Conservation (phyloP, 306 rosid genomes). For the Prosopis cineraria region DNA sequence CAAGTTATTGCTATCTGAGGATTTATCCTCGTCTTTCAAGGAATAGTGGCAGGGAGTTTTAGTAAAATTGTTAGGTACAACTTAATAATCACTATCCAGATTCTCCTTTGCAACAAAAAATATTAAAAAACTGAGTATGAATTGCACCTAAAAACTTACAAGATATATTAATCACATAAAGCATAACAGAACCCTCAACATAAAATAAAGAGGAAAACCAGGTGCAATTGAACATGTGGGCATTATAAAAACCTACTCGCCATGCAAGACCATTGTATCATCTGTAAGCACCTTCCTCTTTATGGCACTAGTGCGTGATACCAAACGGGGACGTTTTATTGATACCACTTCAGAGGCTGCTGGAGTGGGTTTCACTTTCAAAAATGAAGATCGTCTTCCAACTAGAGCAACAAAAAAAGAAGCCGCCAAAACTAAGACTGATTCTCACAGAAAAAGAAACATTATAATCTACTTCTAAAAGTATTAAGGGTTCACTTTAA, state of each 20-base stretch:
- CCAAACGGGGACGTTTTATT: conserved; percentile 60
- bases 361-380: conserved; percentile 86
- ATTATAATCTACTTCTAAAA: conserved; percentile 16
- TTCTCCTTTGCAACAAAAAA: neutral
- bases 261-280: conserved; percentile 95
- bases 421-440: conserved; percentile 35
- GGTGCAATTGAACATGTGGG: conserved; percentile 24
- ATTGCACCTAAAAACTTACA: neutral
- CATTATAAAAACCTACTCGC: conserved; percentile 80
- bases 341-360: conserved; percentile 57
- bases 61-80: neutral
- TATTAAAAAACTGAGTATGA: neutral
- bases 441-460: conserved; percentile 23
- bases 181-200: neutral
- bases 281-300: conserved; percentile 97
- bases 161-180: neutral
- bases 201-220: neutral
- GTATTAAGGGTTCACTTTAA: conserved; percentile 15
- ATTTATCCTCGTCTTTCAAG: neutral
- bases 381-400: conserved; percentile 85
- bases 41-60: neutral
- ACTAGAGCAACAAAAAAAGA: conserved; percentile 51
- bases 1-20: neutral
- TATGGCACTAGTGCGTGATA: conserved; percentile 55
- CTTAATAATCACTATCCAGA: conserved; percentile 3